These are phyloP conservation scores for Leccinum subgranulosum DNA, from an alignment of 768 basidiomycete genomes.

Conservation along the genomic window DNA sequence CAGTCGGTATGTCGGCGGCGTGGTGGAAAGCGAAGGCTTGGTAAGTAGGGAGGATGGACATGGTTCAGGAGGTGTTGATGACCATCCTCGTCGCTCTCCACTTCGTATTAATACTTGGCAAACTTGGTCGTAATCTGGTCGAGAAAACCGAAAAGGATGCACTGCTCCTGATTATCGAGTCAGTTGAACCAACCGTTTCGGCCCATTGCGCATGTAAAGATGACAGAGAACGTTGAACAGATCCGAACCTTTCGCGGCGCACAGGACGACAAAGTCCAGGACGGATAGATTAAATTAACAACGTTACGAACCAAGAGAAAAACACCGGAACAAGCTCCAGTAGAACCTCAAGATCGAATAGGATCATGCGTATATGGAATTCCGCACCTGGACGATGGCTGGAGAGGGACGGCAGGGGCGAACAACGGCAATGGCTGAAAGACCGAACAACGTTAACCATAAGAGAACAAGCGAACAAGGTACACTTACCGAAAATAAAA, in stretches of 20 bases:
- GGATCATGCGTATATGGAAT: not conserved
- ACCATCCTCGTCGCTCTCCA: not conserved
- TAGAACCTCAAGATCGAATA: not conserved
- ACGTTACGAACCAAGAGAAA: conserved; percentile 1
- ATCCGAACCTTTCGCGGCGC: not conserved
- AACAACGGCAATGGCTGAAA: not conserved
- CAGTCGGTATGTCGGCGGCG: conserved; percentile 14
- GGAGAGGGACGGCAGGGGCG: not conserved
- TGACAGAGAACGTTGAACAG: not conserved
- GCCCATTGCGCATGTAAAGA: not conserved
- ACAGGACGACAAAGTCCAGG: not conserved
- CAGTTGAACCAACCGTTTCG: not conserved
- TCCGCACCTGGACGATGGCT: not conserved
- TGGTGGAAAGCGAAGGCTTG: conserved; percentile 6
- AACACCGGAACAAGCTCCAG: not conserved
- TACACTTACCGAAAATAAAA: not conserved
- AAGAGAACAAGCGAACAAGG: not conserved
- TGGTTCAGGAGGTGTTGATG: conserved; percentile 10
- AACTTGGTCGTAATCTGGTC: not conserved
- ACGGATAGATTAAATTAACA: not conserved
- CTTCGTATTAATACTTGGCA: not conserved
- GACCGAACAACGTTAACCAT: not conserved
- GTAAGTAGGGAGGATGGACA: conserved; percentile 8
- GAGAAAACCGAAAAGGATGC: not conserved
- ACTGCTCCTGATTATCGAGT: not conserved